Conservation (phyloP, 495 filamentous ascomycete species). For the Lepidopterella palustris region DNA sequence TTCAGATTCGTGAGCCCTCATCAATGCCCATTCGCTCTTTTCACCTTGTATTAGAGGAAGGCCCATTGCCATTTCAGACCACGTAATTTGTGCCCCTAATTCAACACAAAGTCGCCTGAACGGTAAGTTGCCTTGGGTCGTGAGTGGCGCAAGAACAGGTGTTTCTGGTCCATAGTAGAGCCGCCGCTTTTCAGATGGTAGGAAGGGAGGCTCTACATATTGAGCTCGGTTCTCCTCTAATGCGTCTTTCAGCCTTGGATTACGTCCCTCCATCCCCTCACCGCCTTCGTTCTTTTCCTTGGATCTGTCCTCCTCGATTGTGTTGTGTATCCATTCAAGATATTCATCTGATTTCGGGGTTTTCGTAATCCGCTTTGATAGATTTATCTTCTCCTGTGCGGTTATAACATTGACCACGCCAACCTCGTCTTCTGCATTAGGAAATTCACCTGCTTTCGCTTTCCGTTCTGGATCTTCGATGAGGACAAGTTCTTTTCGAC, state of each 20-base stretch:
- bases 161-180: constrained; percentile 93
- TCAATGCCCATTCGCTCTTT: constrained; percentile 87
- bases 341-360: constrained; percentile 70
- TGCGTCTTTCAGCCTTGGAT: constrained; percentile 29
- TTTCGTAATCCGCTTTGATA: constrained; percentile 59
- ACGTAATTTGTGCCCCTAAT: constrained; percentile 86
- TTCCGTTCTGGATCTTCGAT: constrained; percentile 39
- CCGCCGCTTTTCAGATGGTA: constrained; percentile 84
- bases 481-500: constrained; percentile 72
- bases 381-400: constrained; percentile 55
- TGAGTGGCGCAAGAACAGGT: constrained; percentile 78
- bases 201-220: constrained; percentile 76
- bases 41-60: constrained; percentile 84
- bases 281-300: constrained; percentile 12
- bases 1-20: constrained; percentile 84
- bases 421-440: constrained; percentile 41
- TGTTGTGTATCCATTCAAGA: constrained; percentile 62
- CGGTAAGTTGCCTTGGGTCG: constrained; percentile 95
- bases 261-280: constrained; percentile 29
- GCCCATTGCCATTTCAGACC: constrained; percentile 97
- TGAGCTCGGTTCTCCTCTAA: constrained; percentile 64
- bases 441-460: constrained; percentile 30
- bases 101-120: constrained; percentile 89
- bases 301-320: constrained; percentile 26
- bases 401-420: constrained; percentile 71